These are phyloP conservation scores for Flammula alnicola DNA, from an alignment of 1,284 basidiomycete species.

Conservation along the genomic window DNA sequence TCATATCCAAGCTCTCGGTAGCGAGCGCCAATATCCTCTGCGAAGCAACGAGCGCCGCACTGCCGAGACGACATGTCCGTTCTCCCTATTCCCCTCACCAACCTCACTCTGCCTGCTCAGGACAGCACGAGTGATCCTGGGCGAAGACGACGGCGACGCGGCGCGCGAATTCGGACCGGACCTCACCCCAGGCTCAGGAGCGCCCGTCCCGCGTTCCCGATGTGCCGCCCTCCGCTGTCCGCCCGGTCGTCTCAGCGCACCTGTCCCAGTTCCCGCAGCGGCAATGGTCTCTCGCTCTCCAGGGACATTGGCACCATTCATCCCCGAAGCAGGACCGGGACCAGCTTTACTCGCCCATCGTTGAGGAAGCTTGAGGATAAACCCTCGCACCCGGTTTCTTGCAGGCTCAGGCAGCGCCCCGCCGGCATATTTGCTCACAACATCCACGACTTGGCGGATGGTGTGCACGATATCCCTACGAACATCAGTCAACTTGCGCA, in stretches of 20 bases:
- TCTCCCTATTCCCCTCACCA: conserved; percentile 9
- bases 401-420: conserved; percentile 87
- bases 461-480: conserved; percentile 86
- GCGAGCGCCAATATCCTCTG: conserved; percentile 84
- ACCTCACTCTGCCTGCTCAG: conserved; percentile 16
- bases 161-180: conserved; percentile 37
- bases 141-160: conserved; percentile 31
- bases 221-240: conserved; percentile 36
- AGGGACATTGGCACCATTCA: conserved; percentile 13
- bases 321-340: conserved; percentile 19
- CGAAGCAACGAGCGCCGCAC: conserved; percentile 71
- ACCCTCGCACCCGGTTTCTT: conserved; percentile 73
- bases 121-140: conserved; percentile 23
- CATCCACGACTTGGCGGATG: conserved; percentile 86
- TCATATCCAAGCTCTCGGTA: conserved; percentile 91
- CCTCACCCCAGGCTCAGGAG: conserved; percentile 28
- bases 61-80: conserved; percentile 45
- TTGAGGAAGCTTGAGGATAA: conserved; percentile 82
- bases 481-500: conserved; percentile 72
- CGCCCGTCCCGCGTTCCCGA: conserved; percentile 37
- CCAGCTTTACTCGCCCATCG: conserved; percentile 65
- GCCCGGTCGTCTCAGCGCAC: conserved; percentile 31
- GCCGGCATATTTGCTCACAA: conserved; percentile 87
- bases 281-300: conserved; percentile 37
- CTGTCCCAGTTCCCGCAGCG: conserved; percentile 41